Evolutionary conservation across 2,329 filamentous ascomycete genomes (phyloP), one percentile per base, ranked within the genome.

Genomic region (Colletotrichum salicis): DNA sequence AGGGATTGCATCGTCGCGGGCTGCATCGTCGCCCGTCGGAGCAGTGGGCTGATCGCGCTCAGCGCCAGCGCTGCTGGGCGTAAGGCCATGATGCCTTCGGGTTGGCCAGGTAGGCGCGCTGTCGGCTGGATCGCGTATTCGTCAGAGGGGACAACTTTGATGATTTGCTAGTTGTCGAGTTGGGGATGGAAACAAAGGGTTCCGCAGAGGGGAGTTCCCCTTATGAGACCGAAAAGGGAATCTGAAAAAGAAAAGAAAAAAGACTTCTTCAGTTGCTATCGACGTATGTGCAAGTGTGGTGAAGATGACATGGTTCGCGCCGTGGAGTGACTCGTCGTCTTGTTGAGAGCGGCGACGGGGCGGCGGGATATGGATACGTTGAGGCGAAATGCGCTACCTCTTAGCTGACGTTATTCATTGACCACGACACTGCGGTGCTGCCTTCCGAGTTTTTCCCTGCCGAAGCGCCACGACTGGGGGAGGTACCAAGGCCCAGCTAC

Each of bases 51-150:
- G 45, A 61, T 54, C 51, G 64, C 64, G 45, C 65, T 71, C 57
- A 74, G 61, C 62, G 73, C 71, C 70, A 74, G 59, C 59, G 67
- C 71, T 54, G 72, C 72, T 54, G 73, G 73, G 33, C 67, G 73
- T 54, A 68, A 63, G 51, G 73, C 71, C 73, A 74, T 74, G 41
- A 56, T 65, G 70, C 66, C 65, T 63, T 64, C 27, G 58, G 62
- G 41, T 45, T 35, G 11, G 27, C 41, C 58, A 45, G 58, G 8
- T 13, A 29, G 63, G 58, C 37, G 58, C 37, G 37, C 35, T 54
- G 56, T 29, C 61, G 55, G 19, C 31, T 52, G n/a, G 22, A 19
- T 37, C 58, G 64, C 57, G 58, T 60, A 56, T 57, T 48, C 45
- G 68, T 71, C 31, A 24, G 24, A 67, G 55, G 24, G 58, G 51